phyloP scores from a whole-genome alignment of 805 yeast species.

The Pichia eremophila region DNA sequence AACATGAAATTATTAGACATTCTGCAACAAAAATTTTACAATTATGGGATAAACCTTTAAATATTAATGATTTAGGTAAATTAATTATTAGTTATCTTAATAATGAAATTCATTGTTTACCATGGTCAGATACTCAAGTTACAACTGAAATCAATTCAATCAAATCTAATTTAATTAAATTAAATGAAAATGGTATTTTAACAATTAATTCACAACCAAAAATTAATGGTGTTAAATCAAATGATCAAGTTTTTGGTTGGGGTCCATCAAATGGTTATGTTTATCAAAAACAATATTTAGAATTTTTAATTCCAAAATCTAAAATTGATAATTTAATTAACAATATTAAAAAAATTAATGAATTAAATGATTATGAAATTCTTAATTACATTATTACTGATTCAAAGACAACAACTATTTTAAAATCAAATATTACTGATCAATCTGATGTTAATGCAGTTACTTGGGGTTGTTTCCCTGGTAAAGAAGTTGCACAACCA shows the following conservation, averaged over 20 bases:
- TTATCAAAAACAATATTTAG: constrained; percentile 89
- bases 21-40: constrained; percentile 70
- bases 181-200: constrained; percentile 60
- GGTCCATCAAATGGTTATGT: constrained; percentile 91
- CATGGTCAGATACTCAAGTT: constrained; percentile 93
- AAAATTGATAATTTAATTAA: constrained; percentile 29
- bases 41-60: constrained; percentile 79
- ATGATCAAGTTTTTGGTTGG: constrained; percentile 77
- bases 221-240: constrained; percentile 67
- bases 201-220: constrained; percentile 95
- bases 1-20: constrained; percentile 73
- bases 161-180: constrained; percentile 44
- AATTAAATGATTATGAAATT: constrained; percentile 33
- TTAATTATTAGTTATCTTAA: constrained; percentile 61
- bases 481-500: constrained; percentile 89
- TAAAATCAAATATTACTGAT: constrained; percentile 50
- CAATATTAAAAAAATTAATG: constrained; percentile 38
- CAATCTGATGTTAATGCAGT: constrained; percentile 78
- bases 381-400: constrained; percentile 74
- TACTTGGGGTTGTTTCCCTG: constrained; percentile 98
- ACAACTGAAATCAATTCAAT: constrained; percentile 65
- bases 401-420: constrained; percentile 7
- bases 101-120: constrained; percentile 66
- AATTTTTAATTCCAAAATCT: constrained; percentile 63
- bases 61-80: constrained; percentile 47